Percentiles rank a stretch among this genome's conserved stretches.
phyloP scores from a whole-genome alignment of 257 asterid species.

The Nicotiana sylvestris region DNA sequence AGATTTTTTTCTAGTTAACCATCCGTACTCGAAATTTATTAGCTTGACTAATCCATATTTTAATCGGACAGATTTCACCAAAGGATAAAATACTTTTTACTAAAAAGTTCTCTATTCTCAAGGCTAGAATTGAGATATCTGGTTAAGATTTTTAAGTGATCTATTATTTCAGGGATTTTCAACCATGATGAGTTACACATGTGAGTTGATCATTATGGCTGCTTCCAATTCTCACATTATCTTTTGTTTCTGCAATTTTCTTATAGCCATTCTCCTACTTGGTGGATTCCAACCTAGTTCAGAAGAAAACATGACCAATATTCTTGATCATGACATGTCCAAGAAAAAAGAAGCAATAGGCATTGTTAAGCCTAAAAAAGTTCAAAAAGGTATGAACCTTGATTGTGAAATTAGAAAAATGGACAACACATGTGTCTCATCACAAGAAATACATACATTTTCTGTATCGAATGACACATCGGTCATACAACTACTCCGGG shows the following conservation, averaged over 20 bases:
- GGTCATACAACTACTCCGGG: background rate
- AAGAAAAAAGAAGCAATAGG: background rate
- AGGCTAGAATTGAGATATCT: background rate
- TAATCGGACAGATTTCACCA: rapidly evolving
- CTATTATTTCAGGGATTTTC: background rate
- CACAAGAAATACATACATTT: background rate
- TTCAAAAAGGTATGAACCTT: background rate
- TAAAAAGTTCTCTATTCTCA: background rate
- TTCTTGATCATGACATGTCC: background rate
- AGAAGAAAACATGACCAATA: background rate
- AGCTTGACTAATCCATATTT: rapidly evolving
- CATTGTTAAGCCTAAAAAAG: background rate
- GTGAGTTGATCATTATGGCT: slow-evolving; percentile 46
- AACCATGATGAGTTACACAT: slow-evolving; percentile 41
- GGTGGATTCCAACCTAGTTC: slow-evolving; percentile 30
- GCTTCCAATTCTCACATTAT: slow-evolving; percentile 50
- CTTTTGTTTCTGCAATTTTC: slow-evolving; percentile 59
- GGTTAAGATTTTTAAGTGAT: background rate
- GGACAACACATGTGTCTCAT: background rate
- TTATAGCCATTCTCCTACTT: slow-evolving; percentile 47
- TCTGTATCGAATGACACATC: background rate
- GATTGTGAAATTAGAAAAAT: background rate
- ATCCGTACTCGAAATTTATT: background rate
- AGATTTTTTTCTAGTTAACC: background rate
- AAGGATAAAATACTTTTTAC: background rate